Evolutionary conservation across 2,329 filamentous ascomycete species (phyloP), one percentile per base, ranked within the genome.

Genomic region (Fusarium compactum): DNA sequence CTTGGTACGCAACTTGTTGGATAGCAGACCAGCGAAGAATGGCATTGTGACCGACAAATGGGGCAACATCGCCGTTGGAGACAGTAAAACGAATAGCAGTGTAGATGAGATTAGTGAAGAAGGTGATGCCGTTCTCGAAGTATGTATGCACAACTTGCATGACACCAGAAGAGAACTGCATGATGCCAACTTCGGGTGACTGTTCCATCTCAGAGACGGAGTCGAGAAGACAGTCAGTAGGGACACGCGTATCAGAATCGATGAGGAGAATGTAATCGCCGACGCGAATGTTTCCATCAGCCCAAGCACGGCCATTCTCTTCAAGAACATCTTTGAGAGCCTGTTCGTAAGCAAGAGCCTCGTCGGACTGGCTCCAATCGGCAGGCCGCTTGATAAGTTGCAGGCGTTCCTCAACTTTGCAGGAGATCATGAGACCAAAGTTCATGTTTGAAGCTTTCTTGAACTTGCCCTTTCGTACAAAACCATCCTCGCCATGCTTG

Each of bases 201-300:
- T 91, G 89, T 76, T 94, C 91, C 91, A 95, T 93, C 76, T 95
- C 92, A 52, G 90, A 93, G 48, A 92, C 91, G 44, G 91, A 91
- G 75, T 95, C 92, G 8, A 95, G 84, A 65, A 95, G 84, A 75
- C 92, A 95, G 79, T 95, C 92, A 41, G 85, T 82, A 2, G 92
- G 92, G 4, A 94, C 91, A 79, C 91, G 91, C 30, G 92, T 94
- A 79, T 94, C 92, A 3, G 91, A 94, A 81, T 94, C 91, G 76
- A 94, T 92, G 64, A 95, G 75, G 15, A 81, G 76, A 64, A 95
- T 93, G 79, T 94, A 95, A 80, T 97, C 93, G 59, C 94, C 94
- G 24, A 97, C 84, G 54, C 93, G 92, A 72, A 97, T 91, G 79
- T 96, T 94, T 67, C 93, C 94, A 76, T 94, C 92, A 20, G 93